Percentiles rank a stretch among this genome's conserved stretches.
Evolutionary conservation across 345 rosid genomes (phyloP).

Genomic region (Raphanus raphanistrum): DNA sequence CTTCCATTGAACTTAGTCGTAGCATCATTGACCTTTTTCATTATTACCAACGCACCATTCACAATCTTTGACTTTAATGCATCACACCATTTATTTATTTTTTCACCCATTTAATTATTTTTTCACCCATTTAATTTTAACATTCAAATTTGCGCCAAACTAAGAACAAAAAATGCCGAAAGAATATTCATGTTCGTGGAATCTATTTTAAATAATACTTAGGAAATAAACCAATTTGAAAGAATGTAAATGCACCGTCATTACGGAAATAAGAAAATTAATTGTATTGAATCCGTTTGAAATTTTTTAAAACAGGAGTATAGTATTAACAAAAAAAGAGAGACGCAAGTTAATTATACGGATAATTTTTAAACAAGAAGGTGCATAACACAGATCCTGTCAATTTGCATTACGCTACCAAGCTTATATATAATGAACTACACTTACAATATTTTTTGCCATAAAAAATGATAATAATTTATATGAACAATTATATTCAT

Average conservation of each 20-base stretch:
- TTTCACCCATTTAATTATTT: no score
- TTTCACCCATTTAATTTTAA: constrained; percentile 3
- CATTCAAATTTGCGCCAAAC: constrained; percentile 10
- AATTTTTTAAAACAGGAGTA: no score
- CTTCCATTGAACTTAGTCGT: constrained; percentile 36
- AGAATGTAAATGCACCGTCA: not conserved
- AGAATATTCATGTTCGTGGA: constrained; percentile 26
- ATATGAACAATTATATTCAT: not conserved
- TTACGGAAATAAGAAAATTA: not conserved
- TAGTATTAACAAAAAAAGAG: not conserved
- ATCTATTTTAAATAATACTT: not conserved
- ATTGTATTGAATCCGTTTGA: no score
- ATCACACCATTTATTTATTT: not conserved
- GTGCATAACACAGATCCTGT: not conserved
- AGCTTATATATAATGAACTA: not conserved
- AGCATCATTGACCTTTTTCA: constrained; percentile 26
- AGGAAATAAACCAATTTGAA: not conserved
- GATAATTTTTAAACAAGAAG: not conserved
- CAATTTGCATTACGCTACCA: not conserved
- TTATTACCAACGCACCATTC: constrained; percentile 29
- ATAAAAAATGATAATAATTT: not conserved
- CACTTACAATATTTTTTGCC: no score
- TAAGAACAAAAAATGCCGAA: not conserved
- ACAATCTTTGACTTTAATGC: constrained; percentile 26
- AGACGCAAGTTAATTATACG: not conserved